Evolutionary conservation across 2,329 filamentous ascomycete species (phyloP).

Genomic region (Daldinia eschscholtzii): DNA sequence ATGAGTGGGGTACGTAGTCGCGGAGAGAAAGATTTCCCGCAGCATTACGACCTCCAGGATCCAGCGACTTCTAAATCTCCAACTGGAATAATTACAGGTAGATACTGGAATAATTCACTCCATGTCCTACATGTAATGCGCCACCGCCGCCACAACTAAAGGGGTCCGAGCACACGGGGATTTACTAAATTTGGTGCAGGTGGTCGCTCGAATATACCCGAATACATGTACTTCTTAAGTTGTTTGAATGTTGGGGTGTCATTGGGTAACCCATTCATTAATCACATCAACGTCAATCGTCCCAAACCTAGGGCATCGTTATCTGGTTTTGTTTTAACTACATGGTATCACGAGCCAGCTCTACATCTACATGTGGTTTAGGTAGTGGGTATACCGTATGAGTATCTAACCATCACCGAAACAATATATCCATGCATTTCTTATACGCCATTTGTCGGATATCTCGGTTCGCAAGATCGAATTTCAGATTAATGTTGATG

Average conservation of each 20-base stretch:
- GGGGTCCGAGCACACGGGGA: slow-evolving; percentile 27
- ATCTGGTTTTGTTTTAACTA: slow-evolving; percentile 10
- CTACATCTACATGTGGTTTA: neutral
- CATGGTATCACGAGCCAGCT: slow-evolving; percentile 30
- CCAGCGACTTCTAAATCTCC: neutral
- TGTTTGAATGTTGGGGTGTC: neutral
- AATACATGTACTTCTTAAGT: neutral
- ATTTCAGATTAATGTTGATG: slow-evolving; percentile 27
- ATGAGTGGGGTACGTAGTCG: slow-evolving; percentile 1
- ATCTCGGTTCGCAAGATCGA: slow-evolving; percentile 34
- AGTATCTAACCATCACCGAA: neutral
- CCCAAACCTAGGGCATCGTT: slow-evolving; percentile 9
- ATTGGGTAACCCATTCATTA: slow-evolving; percentile 3
- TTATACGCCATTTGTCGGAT: slow-evolving; percentile 30
- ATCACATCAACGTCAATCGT: slow-evolving; percentile 26
- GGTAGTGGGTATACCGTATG: slow-evolving; percentile 2
- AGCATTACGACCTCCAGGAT: no score
- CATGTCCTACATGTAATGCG: slow-evolving; percentile 19
- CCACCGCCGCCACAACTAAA: slow-evolving; percentile 37
- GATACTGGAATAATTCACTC: neutral
- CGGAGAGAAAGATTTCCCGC: slow-evolving; percentile 40
- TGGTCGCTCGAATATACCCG: neutral
- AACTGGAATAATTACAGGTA: neutral
- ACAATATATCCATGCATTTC: neutral
- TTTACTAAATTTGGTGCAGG: slow-evolving; percentile 21